phyloP scores from a whole-genome alignment of 163 green algal genomes.

The Chlorella variabilis region DNA sequence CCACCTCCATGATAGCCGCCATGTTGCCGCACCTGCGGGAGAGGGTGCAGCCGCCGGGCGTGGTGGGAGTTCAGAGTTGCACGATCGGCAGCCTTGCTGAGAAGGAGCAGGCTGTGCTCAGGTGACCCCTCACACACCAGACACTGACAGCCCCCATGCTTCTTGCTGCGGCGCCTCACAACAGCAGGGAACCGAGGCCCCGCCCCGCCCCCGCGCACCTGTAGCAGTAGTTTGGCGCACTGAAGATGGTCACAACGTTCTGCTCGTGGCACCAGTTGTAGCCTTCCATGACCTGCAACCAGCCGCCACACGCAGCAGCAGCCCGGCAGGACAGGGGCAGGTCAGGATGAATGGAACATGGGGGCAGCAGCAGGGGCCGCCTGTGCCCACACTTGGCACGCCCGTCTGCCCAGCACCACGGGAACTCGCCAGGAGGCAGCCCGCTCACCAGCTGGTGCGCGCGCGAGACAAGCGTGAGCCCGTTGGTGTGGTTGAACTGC shows the following conservation, averaged over 20 bases:
- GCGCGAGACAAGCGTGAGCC: conserved; percentile 89
- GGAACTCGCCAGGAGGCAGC: background rate
- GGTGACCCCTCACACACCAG: no score
- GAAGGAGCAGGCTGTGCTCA: no score
- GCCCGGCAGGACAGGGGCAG: no score
- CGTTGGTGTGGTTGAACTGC: conserved; percentile 94
- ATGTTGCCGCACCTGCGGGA: conserved; percentile 92
- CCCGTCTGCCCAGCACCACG: background rate
- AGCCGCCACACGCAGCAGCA: no score
- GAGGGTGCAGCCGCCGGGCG: background rate
- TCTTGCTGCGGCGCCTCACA: no score
- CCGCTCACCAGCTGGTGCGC: conserved; percentile 97
- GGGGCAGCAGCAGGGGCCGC: no score
- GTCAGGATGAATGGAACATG: background rate
- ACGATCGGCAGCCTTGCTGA: no score
- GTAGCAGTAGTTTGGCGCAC: conserved; percentile 98
- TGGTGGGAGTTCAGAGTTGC: no score
- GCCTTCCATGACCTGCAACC: conserved; percentile 32
- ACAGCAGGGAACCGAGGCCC: no score
- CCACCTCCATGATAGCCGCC: conserved; percentile 98
- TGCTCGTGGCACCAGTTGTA: conserved; percentile 89
- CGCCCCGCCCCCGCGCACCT: conserved; percentile 55
- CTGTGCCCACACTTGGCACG: no score
- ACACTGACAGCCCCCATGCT: no score
- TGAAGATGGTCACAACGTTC: conserved; percentile 98